Evolutionary conservation across 1,139 yeast genomes (phyloP), one percentile per base, ranked within the genome.

Genomic region (Pichia sp.): DNA sequence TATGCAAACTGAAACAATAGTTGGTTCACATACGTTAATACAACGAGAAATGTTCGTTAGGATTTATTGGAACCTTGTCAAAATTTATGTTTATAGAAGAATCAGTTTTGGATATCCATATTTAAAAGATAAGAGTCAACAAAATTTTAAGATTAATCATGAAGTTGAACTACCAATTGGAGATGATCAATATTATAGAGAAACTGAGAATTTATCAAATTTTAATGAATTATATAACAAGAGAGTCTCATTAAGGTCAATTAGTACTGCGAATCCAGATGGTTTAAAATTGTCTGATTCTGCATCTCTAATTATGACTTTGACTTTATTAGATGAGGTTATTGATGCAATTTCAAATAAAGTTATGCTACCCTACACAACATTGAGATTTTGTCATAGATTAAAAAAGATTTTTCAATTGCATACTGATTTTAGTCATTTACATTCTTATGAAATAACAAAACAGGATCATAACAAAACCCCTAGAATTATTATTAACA

Each of bases 11-110:
- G 64, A 4, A 47, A 45, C 10, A 28, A 25, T 30, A 8, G 8
- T 48, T 56, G 32, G 60, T 66, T 4, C 62, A 70, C 45, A 76
- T 71, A 53, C 52, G 8, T 31, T 58, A 29, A 65, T 61, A 45
- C 72, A 66, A 53, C 62, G 68, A 30, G 78, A 75, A 51, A 55
- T 67, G 40, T 52, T 65, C 30, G 52, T 73, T 10, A 64, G 77
- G 47, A 54, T 69, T 5, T 57, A 74, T 9, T 76, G 80, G 80
- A 67, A 66, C 28, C 67, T 68, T 37, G 74, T 71, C 68, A 63
- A 67, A 41, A 55, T 65, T 45, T 60, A 66, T 28, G 64, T 68
- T 3, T 60, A 65, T 34, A 56, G 69, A 31, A 63, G 77, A 47
- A 57, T 69, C 34, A 65, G 64, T 50, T 62, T 64, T 53, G 78